Percentiles rank a stretch among this genome's conserved stretches.
These are phyloP conservation scores for Chlorokybus atmophyticus DNA, from an alignment of 139 green algal species.

Conservation along the genomic window DNA sequence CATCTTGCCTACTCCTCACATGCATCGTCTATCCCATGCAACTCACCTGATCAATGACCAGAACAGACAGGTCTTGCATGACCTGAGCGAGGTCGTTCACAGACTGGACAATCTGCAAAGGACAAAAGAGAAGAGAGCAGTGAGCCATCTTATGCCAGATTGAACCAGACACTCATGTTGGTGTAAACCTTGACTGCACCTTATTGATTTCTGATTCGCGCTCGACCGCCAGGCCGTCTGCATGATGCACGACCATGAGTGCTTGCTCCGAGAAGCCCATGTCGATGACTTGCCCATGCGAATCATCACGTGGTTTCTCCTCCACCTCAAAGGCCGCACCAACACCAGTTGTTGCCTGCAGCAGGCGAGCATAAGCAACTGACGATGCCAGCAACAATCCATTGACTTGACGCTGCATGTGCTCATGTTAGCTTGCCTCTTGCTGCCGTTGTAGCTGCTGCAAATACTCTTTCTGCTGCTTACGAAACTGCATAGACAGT, in stretches of 20 bases:
- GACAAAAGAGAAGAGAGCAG: not conserved
- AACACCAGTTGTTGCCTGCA: no score
- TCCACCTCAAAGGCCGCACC: no score
- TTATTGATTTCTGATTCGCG: conserved; percentile 19
- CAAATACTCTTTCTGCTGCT: no score
- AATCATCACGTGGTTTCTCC: no score
- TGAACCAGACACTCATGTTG: not conserved
- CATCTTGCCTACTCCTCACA: no score
- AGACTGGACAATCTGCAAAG: conserved; percentile 43
- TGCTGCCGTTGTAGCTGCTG: conserved; percentile 20
- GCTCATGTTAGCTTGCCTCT: conserved; percentile 20
- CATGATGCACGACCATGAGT: conserved; percentile 5
- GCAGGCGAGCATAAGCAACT: no score
- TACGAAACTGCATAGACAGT: no score
- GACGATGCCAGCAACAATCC: no score
- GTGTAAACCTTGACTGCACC: not conserved
- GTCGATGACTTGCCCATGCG: no score
- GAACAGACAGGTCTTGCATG: conserved; percentile 83
- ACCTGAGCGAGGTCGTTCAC: conserved; percentile 79
- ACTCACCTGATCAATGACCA: conserved; percentile 79
- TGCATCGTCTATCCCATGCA: no score
- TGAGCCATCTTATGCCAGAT: no score
- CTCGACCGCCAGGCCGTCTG: conserved; percentile 8
- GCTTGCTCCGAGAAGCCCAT: conserved; percentile 19
- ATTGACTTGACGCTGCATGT: no score